Evolutionary conservation across 1,284 basidiomycete genomes (phyloP), one percentile per base, ranked within the genome.

Genomic region (Sanguinoderma infundibulare): DNA sequence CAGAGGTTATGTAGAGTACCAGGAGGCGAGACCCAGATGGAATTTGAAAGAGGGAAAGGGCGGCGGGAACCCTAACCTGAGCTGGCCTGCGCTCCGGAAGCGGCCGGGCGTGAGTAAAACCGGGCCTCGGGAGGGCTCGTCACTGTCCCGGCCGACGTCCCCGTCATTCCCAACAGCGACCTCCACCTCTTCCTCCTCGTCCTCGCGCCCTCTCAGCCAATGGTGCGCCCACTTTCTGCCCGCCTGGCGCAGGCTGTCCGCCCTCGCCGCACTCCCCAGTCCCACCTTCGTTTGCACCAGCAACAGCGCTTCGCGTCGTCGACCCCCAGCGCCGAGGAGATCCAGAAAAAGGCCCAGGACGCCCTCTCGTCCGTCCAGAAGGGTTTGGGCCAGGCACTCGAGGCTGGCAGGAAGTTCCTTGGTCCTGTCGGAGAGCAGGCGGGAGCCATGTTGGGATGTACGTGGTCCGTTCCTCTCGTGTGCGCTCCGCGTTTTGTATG

Each of bases 321-420:
- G 53, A 68, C 67, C 49, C 68, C 70, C 53, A 68, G 62, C 59
- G 66, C 70, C 36, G 77, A 83, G 60, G 73, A 76, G 42, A 77
- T 83, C 10, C 84, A 88, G 74, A 85, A 90, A 77, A 89, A 89
- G 74, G 87, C 87, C 6, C 84, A 90, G 75, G 87, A 91, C 63
- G 81, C 83, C 35, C 75, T 90, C 62, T 79, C 81, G 44, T 76
- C 77, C 56, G 87, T 83, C 12, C 87, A 89, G 72, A 83, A 86
- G 72, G 79, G 75, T 47, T 83, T 85, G 6, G 81, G 79, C 47
- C 81, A 83, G 73, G 78, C 83, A 14, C 81, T 82, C 65, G 82
- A 83, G 65, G 74, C 74, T 53, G 80, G 83, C 2, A 84, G 84
- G 69, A 84, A 82, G 74, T 70, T 81, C 36, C 74, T 87, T 26